Conservation (phyloP, 148 eudicot genomes). For the Talinum fruticosum region DNA sequence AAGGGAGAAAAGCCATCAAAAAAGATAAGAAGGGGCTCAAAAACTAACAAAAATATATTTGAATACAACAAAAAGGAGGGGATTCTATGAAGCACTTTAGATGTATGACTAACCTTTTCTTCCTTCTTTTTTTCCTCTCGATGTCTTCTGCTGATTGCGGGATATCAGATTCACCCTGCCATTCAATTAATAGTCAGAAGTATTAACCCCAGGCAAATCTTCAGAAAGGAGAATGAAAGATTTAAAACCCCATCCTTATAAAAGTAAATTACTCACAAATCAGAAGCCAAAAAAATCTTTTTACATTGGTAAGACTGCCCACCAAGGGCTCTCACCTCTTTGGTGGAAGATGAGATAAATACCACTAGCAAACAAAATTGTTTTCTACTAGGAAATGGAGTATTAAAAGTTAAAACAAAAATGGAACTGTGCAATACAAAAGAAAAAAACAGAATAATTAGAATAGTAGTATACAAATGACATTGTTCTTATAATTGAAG, state of each 20-base stretch:
- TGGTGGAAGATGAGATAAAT: no score
- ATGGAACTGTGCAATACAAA: background rate
- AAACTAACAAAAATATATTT: background rate
- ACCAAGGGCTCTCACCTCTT: no score
- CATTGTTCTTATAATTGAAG: background rate
- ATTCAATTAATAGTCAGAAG: background rate
- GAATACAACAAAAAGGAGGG: background rate
- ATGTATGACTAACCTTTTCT: slow-evolving; percentile 38
- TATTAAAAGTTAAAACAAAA: background rate
- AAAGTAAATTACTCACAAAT: background rate
- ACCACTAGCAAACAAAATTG: background rate
- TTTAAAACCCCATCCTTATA: background rate
- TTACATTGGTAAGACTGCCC: no score
- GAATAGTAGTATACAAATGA: background rate
- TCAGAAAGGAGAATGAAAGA: background rate
- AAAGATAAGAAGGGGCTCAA: background rate
- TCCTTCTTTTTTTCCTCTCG: slow-evolving; percentile 55
- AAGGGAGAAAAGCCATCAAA: background rate
- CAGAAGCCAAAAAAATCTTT: no score
- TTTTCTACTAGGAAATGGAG: background rate
- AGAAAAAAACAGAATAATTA: background rate
- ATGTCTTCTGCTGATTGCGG: slow-evolving; percentile 32
- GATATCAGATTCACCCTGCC: slow-evolving; percentile 27
- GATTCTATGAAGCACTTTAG: background rate
- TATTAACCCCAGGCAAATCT: background rate